Evolutionary conservation across 768 basidiomycete genomes (phyloP).

Genomic region (Russula emetica): DNA sequence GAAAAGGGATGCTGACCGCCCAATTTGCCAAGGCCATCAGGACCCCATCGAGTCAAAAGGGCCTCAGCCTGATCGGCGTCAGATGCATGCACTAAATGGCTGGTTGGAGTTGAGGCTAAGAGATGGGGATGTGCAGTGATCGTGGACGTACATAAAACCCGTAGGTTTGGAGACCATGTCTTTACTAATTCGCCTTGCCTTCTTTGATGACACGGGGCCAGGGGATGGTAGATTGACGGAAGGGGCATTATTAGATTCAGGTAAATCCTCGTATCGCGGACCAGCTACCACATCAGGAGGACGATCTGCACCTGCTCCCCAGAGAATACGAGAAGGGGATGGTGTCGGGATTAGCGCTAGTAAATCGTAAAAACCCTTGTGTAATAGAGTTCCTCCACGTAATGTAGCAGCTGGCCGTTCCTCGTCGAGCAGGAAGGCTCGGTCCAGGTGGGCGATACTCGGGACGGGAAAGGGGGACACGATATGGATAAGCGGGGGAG

Average conservation of each 20-base stretch:
- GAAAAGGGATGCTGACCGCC: conserved; percentile 54
- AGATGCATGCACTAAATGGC: conserved; percentile 87
- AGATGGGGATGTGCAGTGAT: conserved; percentile 23
- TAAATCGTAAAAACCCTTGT: conserved; percentile 89
- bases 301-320: conserved; percentile 40
- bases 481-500: conserved; percentile 25
- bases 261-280: conserved; percentile 63
- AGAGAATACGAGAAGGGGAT: conserved; percentile 60
- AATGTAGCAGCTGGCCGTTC: conserved; percentile 48
- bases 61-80: conserved; percentile 87
- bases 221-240: conserved; percentile 31
- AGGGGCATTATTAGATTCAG: conserved; percentile 33
- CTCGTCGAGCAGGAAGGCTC: conserved; percentile 34
- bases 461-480: conserved; percentile 39
- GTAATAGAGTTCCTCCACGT: conserved; percentile 67
- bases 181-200: conserved; percentile 70
- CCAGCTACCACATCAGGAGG: conserved; percentile 49
- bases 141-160: conserved; percentile 70
- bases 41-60: conserved; percentile 81
- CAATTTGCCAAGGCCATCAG: conserved; percentile 83
- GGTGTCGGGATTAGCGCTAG: conserved; percentile 67
- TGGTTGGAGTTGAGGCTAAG: conserved; percentile 36
- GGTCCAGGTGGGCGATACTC: conserved; percentile 30
- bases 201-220: conserved; percentile 38
- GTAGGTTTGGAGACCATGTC: conserved; percentile 85